Base-by-base conservation (phyloP, 148 eudicot genomes). In the Fallopia convolvulus region DNA sequence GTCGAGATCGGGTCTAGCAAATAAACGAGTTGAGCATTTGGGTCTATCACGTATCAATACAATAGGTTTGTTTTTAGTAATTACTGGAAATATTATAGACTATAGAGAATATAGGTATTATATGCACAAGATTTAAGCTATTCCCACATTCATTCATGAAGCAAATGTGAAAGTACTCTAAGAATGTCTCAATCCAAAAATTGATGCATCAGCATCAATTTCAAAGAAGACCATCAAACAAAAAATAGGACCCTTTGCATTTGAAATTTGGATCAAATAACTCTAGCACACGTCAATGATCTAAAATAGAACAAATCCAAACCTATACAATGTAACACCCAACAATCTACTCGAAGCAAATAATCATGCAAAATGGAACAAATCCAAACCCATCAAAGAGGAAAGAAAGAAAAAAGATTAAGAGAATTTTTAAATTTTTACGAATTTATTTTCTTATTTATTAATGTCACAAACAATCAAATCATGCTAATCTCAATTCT, bases 401-500 rank as follows among this genome's bases (percentile, higher is more conserved):
- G 17, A 9, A 60, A 7, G 21, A 60, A 60, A 60, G 30, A 60
- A 60, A 60, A 23, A 60, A 9, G 17, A 18, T 8, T 23, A 8
- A 4, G 3, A 60, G 6, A 60, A 12, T 50, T 50, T 50, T 50
- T 50, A 17, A 12, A 6, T 14, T 33, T n/a, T 17, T 53, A 15
- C 20, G 15, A 0, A 0, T 55, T 55, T 17, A 55, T 23, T 56
- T n/a, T 56, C 10, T 56, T 8, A 56, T 12, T 20, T 56, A 0
- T n/a, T 0, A 26, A 11, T 30, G 70, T 63, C 39, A 26, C 15
- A 15, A 71, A 18, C 49, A 15, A 71, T 72, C 41, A 79, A 21
- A 74, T 75, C 70, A 74, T 76, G 76, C 80, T 80, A n/a, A 80
- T 8, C 32, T 70, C 78, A 79, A 41, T 71, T 36, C 79, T 83